Evolutionary conservation across 139 green algal genomes (phyloP).

Genomic region (Nannochloris sp.): DNA sequence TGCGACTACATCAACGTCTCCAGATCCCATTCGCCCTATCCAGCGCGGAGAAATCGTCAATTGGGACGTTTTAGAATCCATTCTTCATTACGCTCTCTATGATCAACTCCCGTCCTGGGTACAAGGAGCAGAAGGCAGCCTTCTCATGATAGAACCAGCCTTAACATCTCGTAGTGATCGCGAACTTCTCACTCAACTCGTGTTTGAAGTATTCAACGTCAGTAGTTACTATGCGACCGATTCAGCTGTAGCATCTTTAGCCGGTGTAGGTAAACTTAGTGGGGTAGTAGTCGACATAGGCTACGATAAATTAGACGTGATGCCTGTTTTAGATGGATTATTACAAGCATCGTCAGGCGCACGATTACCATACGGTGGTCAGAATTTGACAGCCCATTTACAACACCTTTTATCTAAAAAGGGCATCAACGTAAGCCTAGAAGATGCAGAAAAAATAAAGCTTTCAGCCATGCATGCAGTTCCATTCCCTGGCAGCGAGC

Average conservation of each 20-base stretch:
- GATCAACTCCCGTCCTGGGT: conserved; percentile 65
- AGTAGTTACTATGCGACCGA: conserved; percentile 58
- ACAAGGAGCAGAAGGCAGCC: conserved; percentile 49
- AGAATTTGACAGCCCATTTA: conserved; percentile 47
- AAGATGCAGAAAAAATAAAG: conserved; percentile 9
- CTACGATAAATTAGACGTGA: conserved; percentile 70
- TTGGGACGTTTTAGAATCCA: conserved; percentile 57
- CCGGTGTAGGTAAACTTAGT: conserved; percentile 57
- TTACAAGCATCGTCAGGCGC: conserved; percentile 29
- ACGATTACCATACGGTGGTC: conserved; percentile 51
- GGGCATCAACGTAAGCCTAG: neutral
- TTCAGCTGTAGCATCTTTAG: conserved; percentile 60
- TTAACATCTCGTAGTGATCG: conserved; percentile 49
- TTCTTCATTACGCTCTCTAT: conserved; percentile 63
- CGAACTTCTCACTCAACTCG: conserved; percentile 64
- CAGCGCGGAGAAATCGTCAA: conserved; percentile 36
- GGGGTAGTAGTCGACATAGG: conserved; percentile 80
- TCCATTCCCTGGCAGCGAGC: neutral
- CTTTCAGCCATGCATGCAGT: neutral
- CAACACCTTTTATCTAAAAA: conserved; percentile 3
- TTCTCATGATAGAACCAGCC: conserved; percentile 65
- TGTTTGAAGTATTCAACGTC: conserved; percentile 78
- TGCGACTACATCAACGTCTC: neutral
- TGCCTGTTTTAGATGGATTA: conserved; percentile 68
- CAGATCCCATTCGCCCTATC: neutral